phyloP scores from a whole-genome alignment of 768 basidiomycete species.

The Boletus reticuloceps region DNA sequence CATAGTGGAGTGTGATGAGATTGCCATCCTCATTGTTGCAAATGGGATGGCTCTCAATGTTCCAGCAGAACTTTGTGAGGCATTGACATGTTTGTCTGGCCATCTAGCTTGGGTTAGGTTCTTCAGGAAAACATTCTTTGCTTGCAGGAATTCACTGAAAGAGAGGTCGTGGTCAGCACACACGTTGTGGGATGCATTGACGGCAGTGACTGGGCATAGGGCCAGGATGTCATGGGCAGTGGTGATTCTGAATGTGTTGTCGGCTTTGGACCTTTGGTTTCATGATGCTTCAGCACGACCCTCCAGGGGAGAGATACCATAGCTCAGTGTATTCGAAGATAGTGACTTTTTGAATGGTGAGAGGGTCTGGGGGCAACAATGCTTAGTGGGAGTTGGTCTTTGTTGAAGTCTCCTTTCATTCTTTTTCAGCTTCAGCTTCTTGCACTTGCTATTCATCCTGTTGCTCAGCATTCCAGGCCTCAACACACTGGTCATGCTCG shows the following conservation, averaged over 20 bases:
- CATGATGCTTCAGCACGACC: no score
- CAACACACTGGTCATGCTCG: no score
- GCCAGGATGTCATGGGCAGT: conserved; percentile 3
- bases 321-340: background rate
- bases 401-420: background rate
- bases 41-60: no score
- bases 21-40: no score
- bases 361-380: background rate
- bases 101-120: no score
- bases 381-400: background rate
- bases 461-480: no score
- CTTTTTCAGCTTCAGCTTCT: background rate
- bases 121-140: conserved; percentile 7
- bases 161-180: conserved; percentile 16
- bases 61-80: no score
- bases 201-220: conserved; percentile 7
- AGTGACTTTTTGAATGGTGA: conserved; percentile 6
- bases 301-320: conserved; percentile 2
- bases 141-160: conserved; percentile 18
- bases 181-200: conserved; percentile 14
- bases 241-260: conserved; percentile 12
- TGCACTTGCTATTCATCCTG: background rate
- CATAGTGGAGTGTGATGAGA: no score
- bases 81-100: no score
- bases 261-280: background rate